Conservation (phyloP, 345 rosid genomes). For the Raphanus raphanistrum region DNA sequence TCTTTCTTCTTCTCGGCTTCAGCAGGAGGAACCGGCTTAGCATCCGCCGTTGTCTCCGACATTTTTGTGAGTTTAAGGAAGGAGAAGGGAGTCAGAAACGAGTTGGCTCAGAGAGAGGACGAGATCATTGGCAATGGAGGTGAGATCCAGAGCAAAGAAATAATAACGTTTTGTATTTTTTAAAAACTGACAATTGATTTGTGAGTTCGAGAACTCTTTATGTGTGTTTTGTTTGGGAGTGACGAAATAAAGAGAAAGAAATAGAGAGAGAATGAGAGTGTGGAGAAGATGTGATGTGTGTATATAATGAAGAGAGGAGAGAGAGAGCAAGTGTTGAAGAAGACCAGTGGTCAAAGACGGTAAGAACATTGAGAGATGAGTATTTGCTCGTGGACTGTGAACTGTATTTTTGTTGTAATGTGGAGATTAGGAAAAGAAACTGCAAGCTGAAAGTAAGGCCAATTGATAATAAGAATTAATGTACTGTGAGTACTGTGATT, state of each 20-base stretch:
- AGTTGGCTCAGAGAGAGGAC: constrained; percentile 20
- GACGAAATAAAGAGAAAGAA: constrained; percentile 1
- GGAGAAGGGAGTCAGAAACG: constrained; percentile 18
- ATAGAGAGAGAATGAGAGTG: constrained; percentile 21
- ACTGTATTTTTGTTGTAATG: neutral
- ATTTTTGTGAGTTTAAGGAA: constrained; percentile 31
- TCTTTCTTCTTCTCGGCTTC: constrained; percentile 98
- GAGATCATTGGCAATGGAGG: constrained; percentile 20
- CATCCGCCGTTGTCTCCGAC: constrained; percentile 66
- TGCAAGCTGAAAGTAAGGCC: neutral
- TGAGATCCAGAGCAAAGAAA: constrained; percentile 18
- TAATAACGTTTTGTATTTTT: constrained; percentile 17
- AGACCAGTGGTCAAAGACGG: constrained; percentile 49
- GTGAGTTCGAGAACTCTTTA: constrained; percentile 40
- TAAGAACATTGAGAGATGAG: constrained; percentile 8
- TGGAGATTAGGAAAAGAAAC: neutral
- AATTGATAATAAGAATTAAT: neutral
- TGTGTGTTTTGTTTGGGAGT: constrained; percentile 31
- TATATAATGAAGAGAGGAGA: constrained; percentile 14
- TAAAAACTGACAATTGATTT: constrained; percentile 41
- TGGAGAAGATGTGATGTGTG: constrained; percentile 13
- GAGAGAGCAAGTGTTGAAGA: constrained; percentile 23
- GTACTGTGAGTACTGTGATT: neutral
- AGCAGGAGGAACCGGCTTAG: constrained; percentile 49
- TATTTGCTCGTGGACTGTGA: neutral